Evolutionary conservation across 1,284 basidiomycete genomes (phyloP), one percentile per base, ranked within the genome.

Genomic region (Apiotrichum veenhuisii): DNA sequence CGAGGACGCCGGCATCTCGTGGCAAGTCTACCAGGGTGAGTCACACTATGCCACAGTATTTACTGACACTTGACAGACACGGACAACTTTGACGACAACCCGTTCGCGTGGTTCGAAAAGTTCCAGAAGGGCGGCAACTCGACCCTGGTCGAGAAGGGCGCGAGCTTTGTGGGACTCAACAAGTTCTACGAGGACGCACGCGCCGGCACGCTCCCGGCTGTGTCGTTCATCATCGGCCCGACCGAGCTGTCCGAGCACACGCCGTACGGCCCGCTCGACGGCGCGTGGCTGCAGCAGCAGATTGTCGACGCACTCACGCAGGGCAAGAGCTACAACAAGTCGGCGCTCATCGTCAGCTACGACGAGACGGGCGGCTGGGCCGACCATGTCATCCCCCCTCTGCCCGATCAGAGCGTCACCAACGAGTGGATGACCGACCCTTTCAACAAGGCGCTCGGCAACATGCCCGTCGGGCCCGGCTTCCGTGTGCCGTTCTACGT

Each of bases 31-130:
- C 42, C 42, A 43, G n/a, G n/a, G n/a, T n/a, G n/a, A n/a, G n/a
- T n/a, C n/a, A n/a, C n/a, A n/a, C n/a, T n/a, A n/a, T n/a, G n/a
- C n/a, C n/a, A n/a, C n/a, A n/a, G n/a, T n/a, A n/a, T n/a, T n/a
- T n/a, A n/a, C n/a, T n/a, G n/a, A n/a, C n/a, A n/a, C n/a, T n/a
- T n/a, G n/a, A n/a, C n/a, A n/a, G 42, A 43, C 42, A 23, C 23
- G 23, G 42, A 43, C 42, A 43, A 43, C 42, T 43, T 43, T 43
- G 42, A 43, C 42, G 42, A 43, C 42, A 43, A 43, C 23, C 42
- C 42, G 10, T 12, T 43, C 8, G 42, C 42, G 5, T 43, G 42
- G 42, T 43, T 43, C 17, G 23, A 43, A 5, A 3, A 5, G 23
- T 43, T 25, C 42, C 42, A 43, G 42, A 23, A 26, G 10, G n/a